Evolutionary conservation across 129 eudicot species (phyloP).

Genomic region (Artemisia argyi): DNA sequence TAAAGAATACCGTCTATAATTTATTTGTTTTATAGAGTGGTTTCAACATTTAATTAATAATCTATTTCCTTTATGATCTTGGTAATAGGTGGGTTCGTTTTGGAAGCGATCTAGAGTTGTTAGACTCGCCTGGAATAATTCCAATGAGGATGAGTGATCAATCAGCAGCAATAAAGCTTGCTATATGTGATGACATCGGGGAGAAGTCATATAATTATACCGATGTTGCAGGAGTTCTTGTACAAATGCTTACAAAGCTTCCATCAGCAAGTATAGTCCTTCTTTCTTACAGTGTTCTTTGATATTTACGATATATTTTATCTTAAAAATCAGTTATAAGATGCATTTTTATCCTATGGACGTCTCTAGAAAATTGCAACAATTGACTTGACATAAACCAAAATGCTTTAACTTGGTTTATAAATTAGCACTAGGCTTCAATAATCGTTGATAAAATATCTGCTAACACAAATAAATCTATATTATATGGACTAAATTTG

Average conservation of each 20-base stretch:
- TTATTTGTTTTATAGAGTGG: constrained; percentile 2
- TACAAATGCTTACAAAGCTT: constrained; percentile 80
- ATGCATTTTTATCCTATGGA: not conserved
- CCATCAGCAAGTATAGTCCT: constrained; percentile 71
- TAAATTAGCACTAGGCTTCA: not conserved
- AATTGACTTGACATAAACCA: constrained; percentile 2
- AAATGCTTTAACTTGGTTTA: not conserved
- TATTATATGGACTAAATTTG: no score
- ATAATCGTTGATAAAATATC: not conserved
- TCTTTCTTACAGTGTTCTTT: constrained; percentile 1
- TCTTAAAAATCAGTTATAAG: not conserved
- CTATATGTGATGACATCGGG: constrained; percentile 97
- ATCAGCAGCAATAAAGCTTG: constrained; percentile 95
- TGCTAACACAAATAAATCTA: no score
- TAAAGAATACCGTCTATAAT: not conserved
- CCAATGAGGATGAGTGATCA: constrained; percentile 99
- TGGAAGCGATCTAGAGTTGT: constrained; percentile 84
- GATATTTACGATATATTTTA: not conserved
- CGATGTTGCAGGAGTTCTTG: constrained; percentile 90
- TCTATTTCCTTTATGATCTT: constrained; percentile 24
- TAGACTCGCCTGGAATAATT: constrained; percentile 95
- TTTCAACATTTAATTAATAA: not conserved
- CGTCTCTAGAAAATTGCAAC: not conserved
- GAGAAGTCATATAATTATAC: constrained; percentile 84
- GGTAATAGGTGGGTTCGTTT: constrained; percentile 89